Base-by-base conservation (phyloP, 257 asterid species). In the Plantago elongata region DNA sequence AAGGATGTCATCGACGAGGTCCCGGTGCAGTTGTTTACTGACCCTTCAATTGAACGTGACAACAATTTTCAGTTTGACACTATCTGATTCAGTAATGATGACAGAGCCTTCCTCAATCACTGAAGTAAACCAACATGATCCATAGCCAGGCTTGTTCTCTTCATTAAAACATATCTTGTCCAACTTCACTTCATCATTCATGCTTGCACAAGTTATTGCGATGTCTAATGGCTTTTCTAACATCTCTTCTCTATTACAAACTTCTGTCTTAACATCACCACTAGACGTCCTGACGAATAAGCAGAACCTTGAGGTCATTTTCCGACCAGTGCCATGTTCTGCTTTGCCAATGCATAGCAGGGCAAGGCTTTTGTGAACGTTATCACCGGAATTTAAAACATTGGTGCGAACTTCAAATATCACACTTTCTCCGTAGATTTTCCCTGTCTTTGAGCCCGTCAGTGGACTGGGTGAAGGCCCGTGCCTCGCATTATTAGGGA, bases 71-170 rank as follows among this genome's bases (percentile, higher is more conserved):
- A 57, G 8, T 17, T 63, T 61, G 45, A 38, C 50, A 52, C 38
- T 71, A 22, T 34, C 9, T 14, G 71, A 61, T 63, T 79, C 83
- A 72, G 75, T 27, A 54, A 81, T 66, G 67, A 88, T 64, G 9
- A 83, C 70, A 57, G 66, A 72, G 12, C 76, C 94, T 72, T 87
- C 83, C 70, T 76, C 88, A 57, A 50, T 61, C 13, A 65, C 64
- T 1, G 86, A 72, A 42, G 71, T 78, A 45, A 85, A 71, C 96
- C 94, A 85, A 45, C 83, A 74, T 3, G 94, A 77, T 17, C 54
- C 80, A 66, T 78, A 52, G 13, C 10, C 69, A 40, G 84, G 69
- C 62, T 71, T 68, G 18, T 69, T 76, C 49, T 77, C 89, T 74
- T 66, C 74, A 55, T 48, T 54, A 13, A 84, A 81, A 22, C 86